Evolutionary conservation across 495 filamentous ascomycete species (phyloP), one percentile per base, ranked within the genome.

Genomic region (Tuber microsphaerosporum): DNA sequence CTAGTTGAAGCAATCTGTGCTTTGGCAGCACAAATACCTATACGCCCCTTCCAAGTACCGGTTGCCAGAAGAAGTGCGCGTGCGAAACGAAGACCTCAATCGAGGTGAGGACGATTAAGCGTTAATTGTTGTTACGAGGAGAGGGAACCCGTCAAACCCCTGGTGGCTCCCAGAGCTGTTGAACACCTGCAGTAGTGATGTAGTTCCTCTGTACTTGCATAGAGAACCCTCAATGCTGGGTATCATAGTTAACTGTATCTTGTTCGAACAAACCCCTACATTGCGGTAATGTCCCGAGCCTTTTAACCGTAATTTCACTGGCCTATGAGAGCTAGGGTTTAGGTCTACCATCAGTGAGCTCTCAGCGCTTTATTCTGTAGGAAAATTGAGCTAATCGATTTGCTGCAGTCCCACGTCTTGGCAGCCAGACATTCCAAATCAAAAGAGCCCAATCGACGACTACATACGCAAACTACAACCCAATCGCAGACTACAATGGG

Each of bases 401-500:
- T 51, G n/a, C 48, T 10, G 22, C 1, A n/a, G 20, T n/a, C 48
- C 4, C 51, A 14, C 3, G 26, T 65, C 56, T 65, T 65, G 56
- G 56, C 56, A 34, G 9, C 26, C 10, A 12, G n/a, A 34, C 56
- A 34, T 65, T 7, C 26, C 26, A 16, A 65, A 34, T 16, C n/a
- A 31, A 14, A 5, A 61, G 56, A 34, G 26, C 26, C 56, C 12
- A 26, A 65, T 14, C 26, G n/a, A 34, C 51, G 14, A 31, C 56
- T 2, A 34, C 56, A 65, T 34, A 34, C 14, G 12, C 56, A 16
- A 31, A 65, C 26, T 5, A 17, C 26, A 65, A 65, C 12, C 17
- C 14, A 73, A 74, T 72, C 20, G 10, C 19, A 34, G 7, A 20
- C 61, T 65, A 80, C 76, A 37, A 99, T 99, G 95, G 95, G 95